Evolutionary conservation across 2,329 filamentous ascomycete genomes (phyloP), one percentile per base, ranked within the genome.

Genomic region (Didymella pomorum): DNA sequence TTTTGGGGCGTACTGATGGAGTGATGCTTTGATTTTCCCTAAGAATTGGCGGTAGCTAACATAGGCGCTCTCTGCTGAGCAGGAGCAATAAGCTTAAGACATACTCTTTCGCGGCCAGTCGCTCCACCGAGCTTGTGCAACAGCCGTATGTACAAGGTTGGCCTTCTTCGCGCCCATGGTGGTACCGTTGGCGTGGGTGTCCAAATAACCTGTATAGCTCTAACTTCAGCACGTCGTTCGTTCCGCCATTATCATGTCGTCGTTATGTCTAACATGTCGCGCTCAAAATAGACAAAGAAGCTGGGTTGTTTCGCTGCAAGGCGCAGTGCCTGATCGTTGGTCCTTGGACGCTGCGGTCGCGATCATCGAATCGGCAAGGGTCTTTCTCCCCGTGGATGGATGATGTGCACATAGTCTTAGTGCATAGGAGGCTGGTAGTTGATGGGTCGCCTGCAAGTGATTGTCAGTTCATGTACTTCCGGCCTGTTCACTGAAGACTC

Each of bases 341-440:
- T 58, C 42, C 50, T 26, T 61, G 47, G 58, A 64, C 51, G 54
- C 56, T 60, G 57, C 57, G 46, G 51, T 47, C 44, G 57, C 56
- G 31, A 28, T 55, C 57, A 44, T 64, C 20, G 41, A 50, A 47
- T 60, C 55, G 63, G 51, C 46, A 45, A 52, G 59, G 44, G 29
- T 39, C 48, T 43, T 42, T 46, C 41, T 48, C 53, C 49, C 51
- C 43, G 52, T 47, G 56, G 37, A 44, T 55, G 45, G 50, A 62
- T 53, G 39, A 33, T 37, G 39, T 51, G 43, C 46, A 18, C 47
- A 16, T 44, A 37, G 26, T 23, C 64, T 75, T 71, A 78, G 63
- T 78, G 74, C 70, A 73, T 74, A 16, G 90, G 89, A 61, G 90
- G 86, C 76, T 93, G 89, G 79, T 92, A 95, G 80, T 94, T 93